phyloP scores from a whole-genome alignment of 1,284 basidiomycete species.

The Fomitopsis schrenkii region DNA sequence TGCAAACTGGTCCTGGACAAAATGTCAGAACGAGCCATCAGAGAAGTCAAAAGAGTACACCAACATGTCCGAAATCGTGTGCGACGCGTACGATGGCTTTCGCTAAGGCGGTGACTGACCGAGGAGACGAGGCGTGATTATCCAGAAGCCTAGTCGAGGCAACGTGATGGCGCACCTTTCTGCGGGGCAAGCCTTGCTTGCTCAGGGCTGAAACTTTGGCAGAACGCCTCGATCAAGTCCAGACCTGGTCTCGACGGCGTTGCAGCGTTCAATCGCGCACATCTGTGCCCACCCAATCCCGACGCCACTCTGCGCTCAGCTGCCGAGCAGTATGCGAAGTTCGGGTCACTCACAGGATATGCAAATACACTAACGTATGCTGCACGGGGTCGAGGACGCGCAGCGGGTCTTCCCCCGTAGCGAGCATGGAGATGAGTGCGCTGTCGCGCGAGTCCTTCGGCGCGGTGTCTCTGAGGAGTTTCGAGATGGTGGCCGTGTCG shows the following conservation, averaged over 20 bases:
- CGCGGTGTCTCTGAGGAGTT: slow-evolving; percentile 12
- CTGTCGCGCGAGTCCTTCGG: slow-evolving; percentile 18
- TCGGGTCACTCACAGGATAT: slow-evolving; percentile 56
- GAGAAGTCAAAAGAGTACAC: not conserved
- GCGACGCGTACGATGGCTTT: slow-evolving; percentile 28
- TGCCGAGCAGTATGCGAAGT: not conserved
- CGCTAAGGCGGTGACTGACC: slow-evolving; percentile 30
- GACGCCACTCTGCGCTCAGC: not conserved
- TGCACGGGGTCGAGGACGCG: slow-evolving; percentile 44
- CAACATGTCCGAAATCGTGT: slow-evolving; percentile 20
- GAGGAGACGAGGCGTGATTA: slow-evolving; percentile 7
- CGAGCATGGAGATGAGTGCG: slow-evolving; percentile 35
- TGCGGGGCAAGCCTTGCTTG: slow-evolving; percentile 65
- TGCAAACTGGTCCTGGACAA: slow-evolving; percentile 35
- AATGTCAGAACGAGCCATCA: slow-evolving; percentile 1
- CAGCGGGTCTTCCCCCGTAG: slow-evolving; percentile 59
- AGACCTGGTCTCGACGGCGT: slow-evolving; percentile 25
- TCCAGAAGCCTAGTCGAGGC: not conserved
- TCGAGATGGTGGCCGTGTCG: slow-evolving; percentile 6
- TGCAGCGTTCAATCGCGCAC: slow-evolving; percentile 42
- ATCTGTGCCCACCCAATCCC: slow-evolving; percentile 31
- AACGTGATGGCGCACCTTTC: slow-evolving; percentile 41
- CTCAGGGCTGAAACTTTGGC: slow-evolving; percentile 49
- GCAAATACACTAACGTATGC: slow-evolving; percentile 63
- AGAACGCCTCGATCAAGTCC: slow-evolving; percentile 53